Conservation (phyloP, 768 basidiomycete genomes). For the Mrakia blollopis region DNA sequence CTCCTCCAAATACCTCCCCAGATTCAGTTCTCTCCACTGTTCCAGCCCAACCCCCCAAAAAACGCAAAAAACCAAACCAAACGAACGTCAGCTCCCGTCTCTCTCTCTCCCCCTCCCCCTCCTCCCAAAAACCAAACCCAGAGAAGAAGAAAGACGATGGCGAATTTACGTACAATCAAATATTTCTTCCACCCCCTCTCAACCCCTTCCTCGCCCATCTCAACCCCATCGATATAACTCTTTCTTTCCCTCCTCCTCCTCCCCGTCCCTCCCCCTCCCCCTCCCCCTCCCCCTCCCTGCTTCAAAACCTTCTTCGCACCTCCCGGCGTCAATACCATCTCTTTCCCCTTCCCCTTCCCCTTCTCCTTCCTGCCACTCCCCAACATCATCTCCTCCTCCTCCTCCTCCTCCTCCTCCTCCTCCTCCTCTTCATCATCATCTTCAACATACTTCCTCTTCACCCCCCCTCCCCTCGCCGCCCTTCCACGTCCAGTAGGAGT, state of each 20-base stretch:
- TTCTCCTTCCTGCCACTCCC: neutral
- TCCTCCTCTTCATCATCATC: neutral
- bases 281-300: neutral
- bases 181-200: conserved; percentile 5
- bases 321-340: neutral
- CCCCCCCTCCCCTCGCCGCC: neutral
- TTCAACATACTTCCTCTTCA: conserved; percentile 1
- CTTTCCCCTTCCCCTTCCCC: neutral
- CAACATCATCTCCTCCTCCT: conserved; percentile 4
- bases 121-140: neutral
- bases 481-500: neutral
- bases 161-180: neutral
- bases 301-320: neutral
- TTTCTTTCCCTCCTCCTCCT: neutral
- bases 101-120: neutral
- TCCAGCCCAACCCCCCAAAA: no score
- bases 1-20: neutral
- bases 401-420: neutral
- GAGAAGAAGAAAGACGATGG: neutral
- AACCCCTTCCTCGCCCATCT: neutral
- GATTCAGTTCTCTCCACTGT: no score
- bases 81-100: neutral
- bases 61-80: no score
- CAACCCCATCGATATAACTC: conserved; percentile 5
- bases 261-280: neutral